Conservation (phyloP, 2,329 filamentous ascomycete species). For the Epichloe gansuensis region DNA sequence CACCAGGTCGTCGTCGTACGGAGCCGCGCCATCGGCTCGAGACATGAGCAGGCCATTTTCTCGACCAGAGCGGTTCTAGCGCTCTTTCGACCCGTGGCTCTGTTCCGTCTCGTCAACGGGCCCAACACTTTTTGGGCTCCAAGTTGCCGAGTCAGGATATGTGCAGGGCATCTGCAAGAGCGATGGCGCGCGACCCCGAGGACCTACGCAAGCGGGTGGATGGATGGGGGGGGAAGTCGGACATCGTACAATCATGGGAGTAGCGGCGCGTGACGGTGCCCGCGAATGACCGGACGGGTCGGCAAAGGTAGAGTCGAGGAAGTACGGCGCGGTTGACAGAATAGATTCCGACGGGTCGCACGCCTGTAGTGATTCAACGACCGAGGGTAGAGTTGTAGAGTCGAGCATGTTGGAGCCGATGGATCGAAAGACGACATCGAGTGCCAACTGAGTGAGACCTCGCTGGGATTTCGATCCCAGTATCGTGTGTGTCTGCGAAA, state of each 20-base stretch:
- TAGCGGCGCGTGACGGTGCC: slow-evolving; percentile 51
- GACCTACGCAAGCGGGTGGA: neutral
- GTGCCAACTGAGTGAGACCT: slow-evolving; percentile 79
- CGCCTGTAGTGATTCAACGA: slow-evolving; percentile 60
- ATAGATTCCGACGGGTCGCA: slow-evolving; percentile 73
- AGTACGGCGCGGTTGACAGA: slow-evolving; percentile 59
- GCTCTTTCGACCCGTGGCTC: slow-evolving; percentile 13
- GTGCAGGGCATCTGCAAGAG: slow-evolving; percentile 13
- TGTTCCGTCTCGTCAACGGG: slow-evolving; percentile 24
- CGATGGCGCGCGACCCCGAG: slow-evolving; percentile 10
- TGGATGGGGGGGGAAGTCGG: slow-evolving; percentile 19
- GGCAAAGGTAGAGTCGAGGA: slow-evolving; percentile 66
- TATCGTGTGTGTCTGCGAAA: slow-evolving; percentile 76
- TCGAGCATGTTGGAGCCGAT: slow-evolving; percentile 61
- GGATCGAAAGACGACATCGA: slow-evolving; percentile 81
- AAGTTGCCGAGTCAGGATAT: slow-evolving; percentile 15
- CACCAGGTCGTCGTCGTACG: neutral
- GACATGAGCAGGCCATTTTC: slow-evolving; percentile 1
- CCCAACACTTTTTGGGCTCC: slow-evolving; percentile 32
- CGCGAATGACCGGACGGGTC: slow-evolving; percentile 47
- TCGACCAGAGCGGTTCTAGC: slow-evolving; percentile 17
- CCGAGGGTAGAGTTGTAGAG: slow-evolving; percentile 39
- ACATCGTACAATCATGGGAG: slow-evolving; percentile 53
- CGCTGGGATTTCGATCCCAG: slow-evolving; percentile 77
- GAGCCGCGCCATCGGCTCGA: neutral